Evolutionary conservation across 73 alveolate genomes (phyloP).

Genomic region (Tetrahymena borealis): DNA sequence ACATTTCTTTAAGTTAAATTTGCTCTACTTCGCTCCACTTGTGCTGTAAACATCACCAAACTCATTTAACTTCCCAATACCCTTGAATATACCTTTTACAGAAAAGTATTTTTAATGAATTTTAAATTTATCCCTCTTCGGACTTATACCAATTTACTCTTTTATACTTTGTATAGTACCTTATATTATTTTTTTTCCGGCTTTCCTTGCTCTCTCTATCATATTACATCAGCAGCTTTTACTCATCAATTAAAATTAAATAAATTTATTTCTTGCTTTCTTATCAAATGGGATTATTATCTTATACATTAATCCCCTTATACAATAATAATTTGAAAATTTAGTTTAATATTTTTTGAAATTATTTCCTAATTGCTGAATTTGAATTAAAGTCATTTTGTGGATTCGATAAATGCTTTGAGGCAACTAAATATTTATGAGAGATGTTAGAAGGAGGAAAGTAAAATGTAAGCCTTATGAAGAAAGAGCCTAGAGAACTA

Average conservation of each 20-base stretch:
- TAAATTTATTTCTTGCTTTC: neutral
- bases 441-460: neutral
- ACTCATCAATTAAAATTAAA: neutral
- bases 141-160: neutral
- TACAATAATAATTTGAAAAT: neutral
- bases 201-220: neutral
- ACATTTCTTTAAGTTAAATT: neutral
- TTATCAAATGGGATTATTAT: neutral
- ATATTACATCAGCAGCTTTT: neutral
- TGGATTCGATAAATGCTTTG: too few species aligned
- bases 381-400: too few species aligned
- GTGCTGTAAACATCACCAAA: neutral
- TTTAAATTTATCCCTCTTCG: neutral
- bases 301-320: neutral
- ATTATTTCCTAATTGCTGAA: too few species aligned
- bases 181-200: neutral
- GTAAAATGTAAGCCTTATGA: neutral
- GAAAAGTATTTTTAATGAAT: neutral
- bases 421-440: neutral
- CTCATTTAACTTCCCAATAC: neutral
- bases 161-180: neutral
- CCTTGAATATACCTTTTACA: neutral
- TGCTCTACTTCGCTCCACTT: neutral
- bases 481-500: neutral
- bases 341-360: too few species aligned